phyloP scores from a whole-genome alignment of 192 early-diverging fungal genomes.

The Geranomyces michiganensis region DNA sequence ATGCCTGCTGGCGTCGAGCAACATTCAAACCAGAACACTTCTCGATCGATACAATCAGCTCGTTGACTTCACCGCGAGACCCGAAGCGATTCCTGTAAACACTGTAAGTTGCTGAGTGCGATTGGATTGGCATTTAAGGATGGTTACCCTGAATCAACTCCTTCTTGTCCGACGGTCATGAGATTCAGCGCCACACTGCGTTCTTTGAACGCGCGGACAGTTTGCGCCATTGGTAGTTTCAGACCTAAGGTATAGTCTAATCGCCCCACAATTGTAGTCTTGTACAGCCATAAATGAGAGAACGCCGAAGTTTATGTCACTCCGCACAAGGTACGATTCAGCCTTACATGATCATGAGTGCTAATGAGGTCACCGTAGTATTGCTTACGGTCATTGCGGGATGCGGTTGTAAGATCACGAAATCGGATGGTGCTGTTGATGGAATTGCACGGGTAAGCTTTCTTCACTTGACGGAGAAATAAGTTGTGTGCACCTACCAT shows the following conservation, averaged over 20 bases:
- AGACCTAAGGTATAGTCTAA: slow-evolving; percentile 53
- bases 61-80: slow-evolving; percentile 42
- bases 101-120: neutral
- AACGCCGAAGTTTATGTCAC: neutral
- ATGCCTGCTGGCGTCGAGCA: neutral
- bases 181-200: slow-evolving; percentile 43
- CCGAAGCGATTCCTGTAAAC: slow-evolving; percentile 19
- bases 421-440: slow-evolving; percentile 40
- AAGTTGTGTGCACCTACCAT: slow-evolving; percentile 34
- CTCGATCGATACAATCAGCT: slow-evolving; percentile 40
- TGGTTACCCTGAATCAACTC: neutral
- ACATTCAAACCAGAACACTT: slow-evolving; percentile 31
- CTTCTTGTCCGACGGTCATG: neutral
- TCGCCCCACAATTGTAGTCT: slow-evolving; percentile 53
- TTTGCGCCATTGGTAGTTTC: slow-evolving; percentile 54
- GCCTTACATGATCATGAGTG: slow-evolving; percentile 42
- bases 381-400: slow-evolving; percentile 42
- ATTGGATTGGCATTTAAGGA: neutral
- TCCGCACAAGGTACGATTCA: neutral
- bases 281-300: neutral
- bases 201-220: slow-evolving; percentile 57
- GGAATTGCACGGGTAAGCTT: neutral
- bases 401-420: slow-evolving; percentile 52
- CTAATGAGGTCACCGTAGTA: slow-evolving; percentile 57
- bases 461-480: neutral